Evolutionary conservation across 2,329 filamentous ascomycete genomes (phyloP).

Genomic region (Fusarium sp.): DNA sequence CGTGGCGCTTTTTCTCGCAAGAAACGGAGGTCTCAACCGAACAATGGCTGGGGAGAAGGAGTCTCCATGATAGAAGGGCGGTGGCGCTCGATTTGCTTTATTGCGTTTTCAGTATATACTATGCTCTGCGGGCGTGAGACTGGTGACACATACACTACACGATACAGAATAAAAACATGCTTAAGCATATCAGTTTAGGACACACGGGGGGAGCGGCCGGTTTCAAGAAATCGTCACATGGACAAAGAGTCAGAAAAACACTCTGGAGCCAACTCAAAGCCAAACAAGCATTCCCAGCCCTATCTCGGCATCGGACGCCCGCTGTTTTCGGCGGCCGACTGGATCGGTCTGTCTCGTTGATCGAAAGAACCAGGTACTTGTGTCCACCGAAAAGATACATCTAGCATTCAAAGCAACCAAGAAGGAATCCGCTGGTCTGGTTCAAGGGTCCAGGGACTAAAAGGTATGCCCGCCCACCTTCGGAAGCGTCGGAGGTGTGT

Average conservation of each 20-base stretch:
- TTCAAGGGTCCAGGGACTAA: slow-evolving; percentile 6
- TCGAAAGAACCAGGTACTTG: slow-evolving; percentile 23
- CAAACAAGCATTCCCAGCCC: slow-evolving; percentile 18
- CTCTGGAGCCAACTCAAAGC: slow-evolving; percentile 1
- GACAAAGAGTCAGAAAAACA: not conserved
- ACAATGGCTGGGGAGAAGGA: not conserved
- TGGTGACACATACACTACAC: slow-evolving; percentile 9
- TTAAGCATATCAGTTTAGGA: not conserved
- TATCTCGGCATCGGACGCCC: slow-evolving; percentile 12
- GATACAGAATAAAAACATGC: slow-evolving; percentile 21
- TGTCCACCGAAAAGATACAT: slow-evolving; percentile 25
- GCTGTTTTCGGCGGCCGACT: not conserved
- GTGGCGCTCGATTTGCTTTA: not conserved
- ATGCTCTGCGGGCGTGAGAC: not conserved
- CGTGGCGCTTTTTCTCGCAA: slow-evolving; percentile 27
- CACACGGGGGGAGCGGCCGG: slow-evolving; percentile 11
- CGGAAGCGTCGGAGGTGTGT: slow-evolving; percentile 31
- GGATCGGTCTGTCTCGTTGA: not conserved
- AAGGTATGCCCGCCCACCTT: not conserved
- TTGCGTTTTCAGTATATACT: slow-evolving; percentile 9
- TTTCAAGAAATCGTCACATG: not conserved
- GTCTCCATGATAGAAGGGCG: not conserved
- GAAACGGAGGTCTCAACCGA: slow-evolving; percentile 2
- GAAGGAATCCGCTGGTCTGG: not conserved
- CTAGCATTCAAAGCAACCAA: not conserved